These are phyloP conservation scores for Metschnikowia borealis DNA, from an alignment of 805 yeast species.

Conservation along the genomic window DNA sequence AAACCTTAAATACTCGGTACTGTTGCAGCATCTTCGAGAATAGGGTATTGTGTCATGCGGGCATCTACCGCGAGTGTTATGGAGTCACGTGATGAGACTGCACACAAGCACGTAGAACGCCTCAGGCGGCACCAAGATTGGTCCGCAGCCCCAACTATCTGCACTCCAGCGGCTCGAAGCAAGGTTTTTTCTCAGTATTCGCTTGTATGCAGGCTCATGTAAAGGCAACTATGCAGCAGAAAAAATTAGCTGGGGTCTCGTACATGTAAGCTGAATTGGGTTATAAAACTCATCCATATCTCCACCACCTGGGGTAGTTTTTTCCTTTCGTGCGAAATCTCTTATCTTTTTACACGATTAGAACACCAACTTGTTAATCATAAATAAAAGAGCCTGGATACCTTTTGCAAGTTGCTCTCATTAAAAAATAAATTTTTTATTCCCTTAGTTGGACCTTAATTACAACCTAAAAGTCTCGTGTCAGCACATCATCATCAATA, in stretches of 20 bases:
- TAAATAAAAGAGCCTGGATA: background rate
- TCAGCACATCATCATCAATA: background rate
- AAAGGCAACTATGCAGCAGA: background rate
- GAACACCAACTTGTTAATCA: background rate
- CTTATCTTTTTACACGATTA: slow-evolving; percentile 1
- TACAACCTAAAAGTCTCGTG: no score
- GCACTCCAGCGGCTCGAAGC: background rate
- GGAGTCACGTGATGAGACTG: background rate
- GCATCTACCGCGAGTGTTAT: background rate
- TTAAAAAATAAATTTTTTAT: background rate
- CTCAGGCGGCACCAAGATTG: background rate
- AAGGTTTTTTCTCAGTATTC: background rate
- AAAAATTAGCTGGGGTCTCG: background rate
- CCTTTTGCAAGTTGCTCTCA: background rate
- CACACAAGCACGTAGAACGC: background rate
- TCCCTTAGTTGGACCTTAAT: background rate
- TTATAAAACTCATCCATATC: slow-evolving; percentile 3
- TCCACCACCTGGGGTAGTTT: background rate
- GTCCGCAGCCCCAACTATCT: background rate
- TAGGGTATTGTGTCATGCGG: background rate
- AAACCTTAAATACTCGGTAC: no score
- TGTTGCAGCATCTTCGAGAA: no score
- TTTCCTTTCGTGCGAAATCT: background rate
- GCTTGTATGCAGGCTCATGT: background rate
- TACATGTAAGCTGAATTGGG: slow-evolving; percentile 1